Conservation (phyloP, 441 rosid genomes). For the Populus tomentosa region DNA sequence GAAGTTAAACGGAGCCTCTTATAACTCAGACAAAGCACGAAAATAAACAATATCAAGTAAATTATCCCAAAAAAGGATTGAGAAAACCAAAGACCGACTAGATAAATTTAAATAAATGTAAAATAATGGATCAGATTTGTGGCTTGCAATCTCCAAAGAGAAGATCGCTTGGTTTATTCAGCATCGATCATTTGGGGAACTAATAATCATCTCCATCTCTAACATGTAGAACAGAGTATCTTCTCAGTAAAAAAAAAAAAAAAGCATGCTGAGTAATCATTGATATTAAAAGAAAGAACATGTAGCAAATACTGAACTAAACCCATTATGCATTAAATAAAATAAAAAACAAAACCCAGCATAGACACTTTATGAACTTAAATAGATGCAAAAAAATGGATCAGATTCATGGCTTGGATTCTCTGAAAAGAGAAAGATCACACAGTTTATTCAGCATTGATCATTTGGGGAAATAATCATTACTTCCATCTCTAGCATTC, state of each 20-base stretch:
- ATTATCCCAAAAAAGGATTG: too few relatives aligned
- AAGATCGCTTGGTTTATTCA: background rate
- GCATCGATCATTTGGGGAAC: background rate
- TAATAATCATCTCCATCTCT: background rate
- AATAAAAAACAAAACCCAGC: background rate
- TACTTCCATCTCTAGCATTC: constrained; percentile 1
- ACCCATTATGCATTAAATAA: background rate
- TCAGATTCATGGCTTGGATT: constrained; percentile 8
- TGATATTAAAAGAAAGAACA: too few relatives aligned
- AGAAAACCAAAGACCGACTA: too few relatives aligned
- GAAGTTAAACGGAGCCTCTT: background rate
- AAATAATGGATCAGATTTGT: too few relatives aligned
- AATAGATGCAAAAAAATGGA: background rate
- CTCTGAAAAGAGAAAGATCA: background rate
- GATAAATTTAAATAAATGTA: too few relatives aligned
- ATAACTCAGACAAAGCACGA: too few relatives aligned
- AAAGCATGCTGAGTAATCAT: too few relatives aligned
- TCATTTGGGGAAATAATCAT: constrained; percentile 12
- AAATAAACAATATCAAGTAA: too few relatives aligned
- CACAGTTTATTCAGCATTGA: constrained; percentile 11
- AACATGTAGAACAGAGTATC: background rate
- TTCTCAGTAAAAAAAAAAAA: background rate
- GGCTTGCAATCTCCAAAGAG: too few relatives aligned
- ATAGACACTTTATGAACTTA: background rate
- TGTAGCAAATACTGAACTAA: too few relatives aligned